Evolutionary conservation across 2,329 filamentous ascomycete species (phyloP).

Genomic region (Paracoccidioides brasiliensis): DNA sequence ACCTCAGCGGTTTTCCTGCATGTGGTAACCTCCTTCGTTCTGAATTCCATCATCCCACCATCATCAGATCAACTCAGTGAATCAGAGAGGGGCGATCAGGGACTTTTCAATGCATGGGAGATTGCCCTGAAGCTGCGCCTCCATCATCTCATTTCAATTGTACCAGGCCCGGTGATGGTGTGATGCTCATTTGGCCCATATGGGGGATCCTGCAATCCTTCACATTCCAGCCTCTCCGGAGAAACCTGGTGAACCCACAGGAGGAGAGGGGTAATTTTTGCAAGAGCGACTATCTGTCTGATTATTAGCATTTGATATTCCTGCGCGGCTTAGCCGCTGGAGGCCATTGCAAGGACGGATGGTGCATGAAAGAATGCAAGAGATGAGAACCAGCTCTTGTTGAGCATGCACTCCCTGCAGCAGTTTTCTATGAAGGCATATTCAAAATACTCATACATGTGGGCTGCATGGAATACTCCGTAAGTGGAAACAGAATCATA

Average conservation of each 20-base stretch:
- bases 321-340: neutral
- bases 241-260: neutral
- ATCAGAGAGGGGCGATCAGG: neutral
- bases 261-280: conserved; percentile 1
- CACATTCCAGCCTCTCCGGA: neutral
- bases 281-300: neutral
- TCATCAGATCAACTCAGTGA: neutral
- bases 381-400: neutral
- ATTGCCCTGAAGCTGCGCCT: neutral
- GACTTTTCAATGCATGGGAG: neutral
- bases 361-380: neutral
- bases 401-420: neutral
- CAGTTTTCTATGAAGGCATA: neutral
- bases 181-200: neutral
- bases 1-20: neutral
- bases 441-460: neutral
- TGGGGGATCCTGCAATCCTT: neutral
- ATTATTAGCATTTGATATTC: neutral
- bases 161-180: neutral
- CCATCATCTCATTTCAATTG: neutral
- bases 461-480: too few species aligned
- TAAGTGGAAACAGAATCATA: too few species aligned
- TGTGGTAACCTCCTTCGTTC: neutral
- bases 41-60: neutral
- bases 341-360: neutral